A percentile compares a stretch with the other conserved stretches of the same genome.
phyloP scores from a whole-genome alignment of 495 filamentous ascomycete species.

The Tuber aestivum region DNA sequence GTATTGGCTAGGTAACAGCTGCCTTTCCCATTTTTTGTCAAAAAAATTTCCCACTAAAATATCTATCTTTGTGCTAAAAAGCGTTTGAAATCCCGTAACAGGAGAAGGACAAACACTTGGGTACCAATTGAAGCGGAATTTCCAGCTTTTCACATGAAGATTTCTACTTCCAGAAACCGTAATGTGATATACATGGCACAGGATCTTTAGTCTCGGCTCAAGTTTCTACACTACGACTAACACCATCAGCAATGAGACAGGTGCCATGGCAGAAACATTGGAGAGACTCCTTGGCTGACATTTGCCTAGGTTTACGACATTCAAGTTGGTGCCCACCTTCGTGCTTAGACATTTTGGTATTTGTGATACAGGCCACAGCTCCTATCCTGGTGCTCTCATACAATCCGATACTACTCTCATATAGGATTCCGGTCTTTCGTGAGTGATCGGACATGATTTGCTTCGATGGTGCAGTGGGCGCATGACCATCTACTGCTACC shows the following conservation, averaged over 20 bases:
- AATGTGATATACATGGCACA: background rate
- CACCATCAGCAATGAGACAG: background rate
- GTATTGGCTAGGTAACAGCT: background rate
- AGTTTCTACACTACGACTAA: background rate
- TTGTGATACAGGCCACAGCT: background rate
- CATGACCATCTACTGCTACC: background rate
- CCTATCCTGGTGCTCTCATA: background rate
- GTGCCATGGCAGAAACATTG: background rate
- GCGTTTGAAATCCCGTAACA: background rate
- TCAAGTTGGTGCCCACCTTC: background rate
- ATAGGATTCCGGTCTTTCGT: background rate
- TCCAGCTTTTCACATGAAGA: background rate
- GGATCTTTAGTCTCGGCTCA: background rate
- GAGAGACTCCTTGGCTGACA: background rate
- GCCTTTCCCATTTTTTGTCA: background rate
- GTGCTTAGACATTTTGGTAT: background rate
- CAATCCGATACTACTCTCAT: background rate
- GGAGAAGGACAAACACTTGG: background rate
- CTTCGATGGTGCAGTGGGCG: background rate
- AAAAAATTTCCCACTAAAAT: background rate
- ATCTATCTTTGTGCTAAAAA: background rate
- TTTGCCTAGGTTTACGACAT: background rate
- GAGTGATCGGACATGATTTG: slow-evolving; percentile 2
- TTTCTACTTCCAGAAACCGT: background rate
- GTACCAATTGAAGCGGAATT: background rate